Percentiles rank a stretch among this genome's conserved stretches.
phyloP scores from a whole-genome alignment of 768 basidiomycete genomes.

The Russula virescens region DNA sequence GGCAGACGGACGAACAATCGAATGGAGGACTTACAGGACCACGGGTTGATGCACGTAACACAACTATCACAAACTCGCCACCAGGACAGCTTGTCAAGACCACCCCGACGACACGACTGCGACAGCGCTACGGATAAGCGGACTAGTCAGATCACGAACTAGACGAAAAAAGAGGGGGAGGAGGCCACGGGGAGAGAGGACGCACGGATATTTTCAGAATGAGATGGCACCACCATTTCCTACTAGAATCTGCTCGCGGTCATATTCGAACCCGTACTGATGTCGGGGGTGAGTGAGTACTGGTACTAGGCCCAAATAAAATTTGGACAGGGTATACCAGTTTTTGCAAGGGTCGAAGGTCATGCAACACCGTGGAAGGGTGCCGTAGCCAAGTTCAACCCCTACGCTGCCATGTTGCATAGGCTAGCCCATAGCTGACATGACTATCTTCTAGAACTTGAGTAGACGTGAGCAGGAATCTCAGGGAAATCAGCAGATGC shows the following conservation, averaged over 20 bases:
- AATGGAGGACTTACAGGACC: slow-evolving; percentile 2
- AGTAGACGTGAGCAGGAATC: too few relatives aligned
- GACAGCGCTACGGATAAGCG: too few relatives aligned
- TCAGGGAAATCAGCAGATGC: too few relatives aligned
- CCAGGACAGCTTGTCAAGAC: slow-evolving; percentile 11
- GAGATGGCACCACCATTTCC: background rate
- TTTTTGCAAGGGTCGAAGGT: background rate
- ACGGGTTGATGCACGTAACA: background rate
- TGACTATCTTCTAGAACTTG: too few relatives aligned
- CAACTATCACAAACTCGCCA: slow-evolving; percentile 3
- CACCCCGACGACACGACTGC: background rate
- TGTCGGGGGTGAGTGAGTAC: background rate
- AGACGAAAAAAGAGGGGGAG: too few relatives aligned
- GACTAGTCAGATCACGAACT: background rate
- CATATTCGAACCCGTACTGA: background rate
- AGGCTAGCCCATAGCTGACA: too few relatives aligned
- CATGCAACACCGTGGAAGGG: too few relatives aligned
- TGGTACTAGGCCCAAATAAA: background rate
- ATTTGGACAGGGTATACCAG: background rate
- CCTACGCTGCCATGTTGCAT: too few relatives aligned
- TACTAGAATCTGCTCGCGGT: background rate
- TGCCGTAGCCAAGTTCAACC: too few relatives aligned
- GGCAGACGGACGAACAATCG: too few relatives aligned
- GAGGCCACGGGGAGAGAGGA: background rate
- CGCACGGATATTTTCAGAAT: slow-evolving; percentile 13